Evolutionary conservation across 768 basidiomycete genomes (phyloP).

Genomic region (Suillus plorans): DNA sequence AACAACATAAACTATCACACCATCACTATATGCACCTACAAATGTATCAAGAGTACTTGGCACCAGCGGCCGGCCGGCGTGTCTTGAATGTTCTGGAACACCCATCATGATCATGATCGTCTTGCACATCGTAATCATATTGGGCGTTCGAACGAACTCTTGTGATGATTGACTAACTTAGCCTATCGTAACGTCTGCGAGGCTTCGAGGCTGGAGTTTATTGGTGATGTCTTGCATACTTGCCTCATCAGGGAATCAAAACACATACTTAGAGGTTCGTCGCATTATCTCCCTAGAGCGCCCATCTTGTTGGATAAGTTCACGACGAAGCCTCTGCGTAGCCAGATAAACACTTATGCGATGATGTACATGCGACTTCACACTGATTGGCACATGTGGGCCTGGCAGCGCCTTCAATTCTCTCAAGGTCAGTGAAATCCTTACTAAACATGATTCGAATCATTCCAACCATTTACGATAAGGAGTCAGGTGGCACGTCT

Average conservation of each 20-base stretch:
- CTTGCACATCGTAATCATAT: neutral
- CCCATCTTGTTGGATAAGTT: neutral
- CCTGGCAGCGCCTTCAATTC: too few species aligned
- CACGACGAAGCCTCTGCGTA: neutral
- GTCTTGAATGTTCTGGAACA: neutral
- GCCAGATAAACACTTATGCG: neutral
- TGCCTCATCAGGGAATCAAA: neutral
- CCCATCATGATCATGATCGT: neutral
- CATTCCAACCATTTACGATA: neutral
- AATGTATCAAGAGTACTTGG: neutral
- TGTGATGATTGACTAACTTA: too few species aligned
- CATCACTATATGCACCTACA: neutral
- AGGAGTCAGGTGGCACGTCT: neutral
- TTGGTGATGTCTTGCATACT: neutral
- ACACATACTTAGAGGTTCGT: neutral
- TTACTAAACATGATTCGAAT: neutral
- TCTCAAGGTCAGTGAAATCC: neutral
- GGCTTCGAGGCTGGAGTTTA: neutral
- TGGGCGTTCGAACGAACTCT: neutral
- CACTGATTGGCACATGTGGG: neutral
- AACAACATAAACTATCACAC: neutral
- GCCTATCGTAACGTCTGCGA: neutral
- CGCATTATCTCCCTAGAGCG: neutral
- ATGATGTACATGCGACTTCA: neutral
- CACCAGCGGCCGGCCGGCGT: neutral